Base-by-base conservation (phyloP, 768 basidiomycete genomes). In the Clitopilus hobsonii region DNA sequence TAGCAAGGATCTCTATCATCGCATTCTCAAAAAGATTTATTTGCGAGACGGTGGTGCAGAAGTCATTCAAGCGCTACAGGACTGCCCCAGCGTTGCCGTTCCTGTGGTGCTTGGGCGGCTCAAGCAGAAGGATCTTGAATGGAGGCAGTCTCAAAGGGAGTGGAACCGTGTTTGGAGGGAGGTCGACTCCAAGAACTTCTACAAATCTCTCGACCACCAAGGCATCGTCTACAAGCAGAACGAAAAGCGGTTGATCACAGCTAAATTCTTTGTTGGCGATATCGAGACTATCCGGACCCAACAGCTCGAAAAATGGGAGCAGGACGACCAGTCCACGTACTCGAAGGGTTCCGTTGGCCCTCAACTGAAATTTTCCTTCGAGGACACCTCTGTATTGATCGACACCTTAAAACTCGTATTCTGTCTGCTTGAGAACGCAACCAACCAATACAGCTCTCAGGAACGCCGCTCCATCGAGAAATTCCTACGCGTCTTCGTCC, bases 101-200 rank as follows among this genome's bases (percentile, higher is more conserved):
- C 95, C 96, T 0, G 91, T 98, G 56, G 91, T 98, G 5, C 82
- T 98, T 2, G 76, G 81, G 38, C 85, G 97, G 8, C 76, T 99
- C 45, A 94, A 92, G 74, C 84, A 86, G 66, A 97, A 95, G 69
- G 91, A 98, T 68, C 95, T 97, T 57, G 97, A 99, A 67, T 99
- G 97, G 97, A 86, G 92, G 64, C 81, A 91, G 27, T 86, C 89
- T 25, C 91, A 94, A 68, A 81, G 96, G 25, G 95, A 98, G 69
- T 98, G 94, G 93, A 92, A 89, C 71, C 83, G 89, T 57, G 95
- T 94, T 14, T 98, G 97, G 97, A 81, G 94, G 51, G 96, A 98
- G 68, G 89, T 95, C 49, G 94, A 99, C 63, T 88, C 88, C 54
- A 94, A 94, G 74, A 98, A 98, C 74, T 98, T 95, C 67, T 96